Evolutionary conservation across 2,329 filamentous ascomycete genomes (phyloP).

Genomic region (Stromatinia cepivora): DNA sequence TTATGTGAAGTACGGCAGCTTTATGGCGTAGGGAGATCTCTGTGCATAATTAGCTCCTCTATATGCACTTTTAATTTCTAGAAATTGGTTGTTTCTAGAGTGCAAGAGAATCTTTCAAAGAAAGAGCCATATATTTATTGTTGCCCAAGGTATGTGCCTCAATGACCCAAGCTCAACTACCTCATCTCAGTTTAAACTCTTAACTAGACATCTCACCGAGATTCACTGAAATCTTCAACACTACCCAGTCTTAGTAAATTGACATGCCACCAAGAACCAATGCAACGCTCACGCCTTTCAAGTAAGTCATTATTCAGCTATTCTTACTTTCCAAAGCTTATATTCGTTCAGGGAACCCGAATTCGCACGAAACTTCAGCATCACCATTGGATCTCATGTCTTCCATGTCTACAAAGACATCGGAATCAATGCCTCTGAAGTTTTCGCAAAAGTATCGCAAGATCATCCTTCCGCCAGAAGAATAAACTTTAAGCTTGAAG

Average conservation of each 20-base stretch:
- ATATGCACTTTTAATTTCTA: neutral
- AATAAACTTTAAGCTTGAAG: neutral
- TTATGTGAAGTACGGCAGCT: neutral
- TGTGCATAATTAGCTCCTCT: neutral
- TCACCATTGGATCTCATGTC: neutral
- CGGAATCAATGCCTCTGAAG: neutral
- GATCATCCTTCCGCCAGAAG: neutral
- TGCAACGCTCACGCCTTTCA: neutral
- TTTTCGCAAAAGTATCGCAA: neutral
- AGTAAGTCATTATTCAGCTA: neutral
- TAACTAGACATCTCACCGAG: neutral
- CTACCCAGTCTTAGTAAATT: neutral
- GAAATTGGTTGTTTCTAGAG: neutral
- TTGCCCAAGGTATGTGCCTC: neutral
- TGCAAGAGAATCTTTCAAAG: neutral
- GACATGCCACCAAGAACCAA: neutral
- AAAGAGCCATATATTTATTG: neutral
- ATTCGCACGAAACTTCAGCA: neutral
- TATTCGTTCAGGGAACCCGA: too few species aligned
- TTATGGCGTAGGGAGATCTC: neutral
- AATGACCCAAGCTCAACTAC: neutral
- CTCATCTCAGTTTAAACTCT: neutral
- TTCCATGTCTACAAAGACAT: neutral
- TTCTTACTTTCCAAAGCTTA: neutral
- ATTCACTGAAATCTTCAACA: neutral